Percentiles rank a stretch among this genome's conserved stretches.
Evolutionary conservation across 2,329 filamentous ascomycete species (phyloP).

Genomic region (Bipolaris zeicola): DNA sequence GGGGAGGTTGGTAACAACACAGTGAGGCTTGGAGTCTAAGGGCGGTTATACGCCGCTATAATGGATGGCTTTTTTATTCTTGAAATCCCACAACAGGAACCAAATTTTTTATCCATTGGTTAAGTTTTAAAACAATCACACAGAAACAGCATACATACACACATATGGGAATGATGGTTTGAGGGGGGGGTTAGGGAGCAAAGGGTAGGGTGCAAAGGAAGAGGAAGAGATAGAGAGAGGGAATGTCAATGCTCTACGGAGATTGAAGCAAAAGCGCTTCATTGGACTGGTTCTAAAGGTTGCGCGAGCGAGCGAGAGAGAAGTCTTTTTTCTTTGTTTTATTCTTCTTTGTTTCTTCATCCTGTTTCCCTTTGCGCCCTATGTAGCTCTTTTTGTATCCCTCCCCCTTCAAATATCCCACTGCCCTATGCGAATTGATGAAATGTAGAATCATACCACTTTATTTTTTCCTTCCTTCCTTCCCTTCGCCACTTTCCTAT

Average conservation of each 20-base stretch:
- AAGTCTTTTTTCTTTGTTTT: constrained; percentile 20
- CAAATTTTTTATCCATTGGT: too few relatives aligned
- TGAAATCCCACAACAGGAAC: constrained; percentile 10
- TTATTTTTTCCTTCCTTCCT: too few relatives aligned
- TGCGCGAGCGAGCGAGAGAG: constrained; percentile 13
- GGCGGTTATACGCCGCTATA: constrained; percentile 27
- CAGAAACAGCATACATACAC: too few relatives aligned
- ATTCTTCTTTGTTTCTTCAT: constrained; percentile 21
- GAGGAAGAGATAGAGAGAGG: constrained; percentile 1
- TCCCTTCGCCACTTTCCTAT: too few relatives aligned
- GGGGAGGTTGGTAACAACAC: too few relatives aligned
- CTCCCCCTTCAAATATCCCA: too few relatives aligned
- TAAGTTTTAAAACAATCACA: too few relatives aligned
- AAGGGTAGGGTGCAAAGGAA: too few relatives aligned
- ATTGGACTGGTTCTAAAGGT: constrained; percentile 42
- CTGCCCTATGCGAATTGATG: too few relatives aligned
- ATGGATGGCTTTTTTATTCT: constrained; percentile 34
- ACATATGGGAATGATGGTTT: too few relatives aligned
- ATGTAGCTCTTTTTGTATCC: background rate
- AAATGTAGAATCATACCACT: too few relatives aligned
- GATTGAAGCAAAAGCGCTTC: constrained; percentile 42
- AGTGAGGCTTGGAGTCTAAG: constrained; percentile 2
- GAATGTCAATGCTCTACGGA: constrained; percentile 32
- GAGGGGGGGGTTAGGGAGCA: too few relatives aligned
- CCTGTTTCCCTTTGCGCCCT: constrained; percentile 25